Conservation (phyloP, 352 stramenopile species). For the Phytophthora pini region DNA sequence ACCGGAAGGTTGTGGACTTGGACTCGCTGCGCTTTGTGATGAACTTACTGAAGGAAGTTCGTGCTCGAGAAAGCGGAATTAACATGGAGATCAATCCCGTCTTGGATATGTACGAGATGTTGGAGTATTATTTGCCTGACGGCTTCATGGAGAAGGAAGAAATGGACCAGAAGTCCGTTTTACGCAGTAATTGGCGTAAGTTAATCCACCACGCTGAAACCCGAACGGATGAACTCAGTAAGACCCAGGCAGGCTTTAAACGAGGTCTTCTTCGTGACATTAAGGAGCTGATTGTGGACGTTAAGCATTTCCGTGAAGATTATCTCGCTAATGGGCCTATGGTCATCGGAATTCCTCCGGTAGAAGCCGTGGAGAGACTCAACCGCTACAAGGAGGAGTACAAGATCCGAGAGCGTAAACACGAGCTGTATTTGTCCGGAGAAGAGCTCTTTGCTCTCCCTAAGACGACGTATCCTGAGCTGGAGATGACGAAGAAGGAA, state of each 20-base stretch:
- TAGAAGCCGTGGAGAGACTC: slow-evolving; percentile 96
- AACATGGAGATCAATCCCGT: slow-evolving; percentile 99
- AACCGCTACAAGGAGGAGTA: slow-evolving; percentile 98
- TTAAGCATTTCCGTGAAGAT: slow-evolving; percentile 96
- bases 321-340: slow-evolving; percentile 97
- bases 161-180: slow-evolving; percentile 98
- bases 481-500: slow-evolving; percentile 98
- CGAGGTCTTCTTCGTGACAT: slow-evolving; percentile 96
- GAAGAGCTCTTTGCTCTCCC: slow-evolving; percentile 98
- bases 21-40: slow-evolving; percentile 98
- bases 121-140: slow-evolving; percentile 93
- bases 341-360: slow-evolving; percentile 96
- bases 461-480: slow-evolving; percentile 96
- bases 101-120: slow-evolving; percentile 99
- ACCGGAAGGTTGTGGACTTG: slow-evolving; percentile 95
- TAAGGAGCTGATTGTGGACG: slow-evolving; percentile 96
- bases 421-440: slow-evolving; percentile 96
- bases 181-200: slow-evolving; percentile 97
- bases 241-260: slow-evolving; percentile 97
- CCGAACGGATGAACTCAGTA: slow-evolving; percentile 95
- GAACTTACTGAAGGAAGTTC: slow-evolving; percentile 97
- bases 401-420: slow-evolving; percentile 98
- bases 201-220: slow-evolving; percentile 95
- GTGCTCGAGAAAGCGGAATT: slow-evolving; percentile 97
- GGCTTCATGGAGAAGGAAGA: slow-evolving; percentile 99